These are phyloP conservation scores for Sordariomycetes sp. DNA, from an alignment of 2,329 filamentous ascomycete genomes.

Conservation along the genomic window DNA sequence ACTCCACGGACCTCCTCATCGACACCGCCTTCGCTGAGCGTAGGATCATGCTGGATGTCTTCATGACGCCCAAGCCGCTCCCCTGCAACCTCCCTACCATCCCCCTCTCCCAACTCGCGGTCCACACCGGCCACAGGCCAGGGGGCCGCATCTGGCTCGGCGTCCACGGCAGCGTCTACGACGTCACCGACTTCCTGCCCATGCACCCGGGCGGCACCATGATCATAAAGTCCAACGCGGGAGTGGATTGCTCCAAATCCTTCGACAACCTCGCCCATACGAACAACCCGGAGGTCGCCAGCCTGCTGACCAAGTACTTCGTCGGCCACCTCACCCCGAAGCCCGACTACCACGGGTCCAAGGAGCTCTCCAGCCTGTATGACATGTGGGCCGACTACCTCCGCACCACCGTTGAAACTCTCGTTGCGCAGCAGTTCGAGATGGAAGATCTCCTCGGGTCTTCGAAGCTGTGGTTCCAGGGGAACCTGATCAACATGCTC, in stretches of 20 bases:
- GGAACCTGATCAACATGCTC: slow-evolving; percentile 33
- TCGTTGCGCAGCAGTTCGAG: slow-evolving; percentile 42
- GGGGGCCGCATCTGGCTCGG: slow-evolving; percentile 37
- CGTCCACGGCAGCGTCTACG: slow-evolving; percentile 41
- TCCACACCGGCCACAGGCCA: slow-evolving; percentile 37
- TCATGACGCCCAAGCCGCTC: slow-evolving; percentile 43
- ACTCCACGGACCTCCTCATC: slow-evolving; percentile 36
- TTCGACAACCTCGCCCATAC: slow-evolving; percentile 44
- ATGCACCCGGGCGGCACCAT: slow-evolving; percentile 43
- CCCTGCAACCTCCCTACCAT: slow-evolving; percentile 39
- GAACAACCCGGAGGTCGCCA: slow-evolving; percentile 41
- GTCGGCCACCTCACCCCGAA: slow-evolving; percentile 39
- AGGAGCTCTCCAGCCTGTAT: slow-evolving; percentile 32
- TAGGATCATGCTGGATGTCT: slow-evolving; percentile 45
- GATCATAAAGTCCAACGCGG: slow-evolving; percentile 43
- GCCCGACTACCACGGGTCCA: slow-evolving; percentile 30
- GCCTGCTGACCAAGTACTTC: slow-evolving; percentile 42
- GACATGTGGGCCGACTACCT: slow-evolving; percentile 40
- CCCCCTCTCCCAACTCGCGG: slow-evolving; percentile 34
- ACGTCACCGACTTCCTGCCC: slow-evolving; percentile 39
- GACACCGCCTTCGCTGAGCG: slow-evolving; percentile 43
- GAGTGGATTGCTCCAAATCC: slow-evolving; percentile 39
- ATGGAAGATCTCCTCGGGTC: slow-evolving; percentile 38
- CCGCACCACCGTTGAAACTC: slow-evolving; percentile 34
- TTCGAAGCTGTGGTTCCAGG: slow-evolving; percentile 31